phyloP scores from a whole-genome alignment of 1,284 basidiomycete species.

The Stereum hirsutum region DNA sequence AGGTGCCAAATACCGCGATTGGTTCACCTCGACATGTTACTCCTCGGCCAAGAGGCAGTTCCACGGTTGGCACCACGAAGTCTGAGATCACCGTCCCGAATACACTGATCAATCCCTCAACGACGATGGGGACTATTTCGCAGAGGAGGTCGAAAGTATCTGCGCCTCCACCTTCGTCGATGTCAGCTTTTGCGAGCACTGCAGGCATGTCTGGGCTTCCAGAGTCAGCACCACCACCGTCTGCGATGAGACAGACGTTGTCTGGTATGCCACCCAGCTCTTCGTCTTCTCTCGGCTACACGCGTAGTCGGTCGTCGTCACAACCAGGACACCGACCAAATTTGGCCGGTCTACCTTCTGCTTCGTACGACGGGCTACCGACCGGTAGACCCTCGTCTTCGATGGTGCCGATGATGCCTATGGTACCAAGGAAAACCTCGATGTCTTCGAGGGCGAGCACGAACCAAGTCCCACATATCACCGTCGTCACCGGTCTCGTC shows the following conservation, averaged over 20 bases:
- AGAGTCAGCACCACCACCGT: constrained; percentile 22
- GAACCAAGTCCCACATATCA: constrained; percentile 32
- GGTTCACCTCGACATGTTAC: constrained; percentile 27
- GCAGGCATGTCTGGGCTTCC: too few relatives aligned
- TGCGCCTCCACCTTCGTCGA: constrained; percentile 36
- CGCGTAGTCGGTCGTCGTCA: constrained; percentile 55
- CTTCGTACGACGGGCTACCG: constrained; percentile 35
- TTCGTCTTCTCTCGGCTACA: constrained; percentile 21
- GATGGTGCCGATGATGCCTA: constrained; percentile 18
- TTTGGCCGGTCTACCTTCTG: constrained; percentile 5
- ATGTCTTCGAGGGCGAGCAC: constrained; percentile 46
- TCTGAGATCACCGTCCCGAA: constrained; percentile 26
- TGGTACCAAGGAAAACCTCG: constrained; percentile 32
- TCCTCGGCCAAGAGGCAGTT: constrained; percentile 43
- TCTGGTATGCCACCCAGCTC: constrained; percentile 33
- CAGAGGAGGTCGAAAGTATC: constrained; percentile 59
- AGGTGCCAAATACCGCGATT: constrained; percentile 12
- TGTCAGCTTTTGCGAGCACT: constrained; percentile 23
- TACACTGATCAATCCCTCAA: constrained; percentile 47
- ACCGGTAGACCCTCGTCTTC: constrained; percentile 18
- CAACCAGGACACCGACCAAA: constrained; percentile 48
- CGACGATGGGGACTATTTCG: constrained; percentile 56
- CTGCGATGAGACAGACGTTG: constrained; percentile 27
- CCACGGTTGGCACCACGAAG: constrained; percentile 31
- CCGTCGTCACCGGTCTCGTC: constrained; percentile 43